phyloP scores from a whole-genome alignment of 257 asterid species.

The Galeopsis tetrahit region DNA sequence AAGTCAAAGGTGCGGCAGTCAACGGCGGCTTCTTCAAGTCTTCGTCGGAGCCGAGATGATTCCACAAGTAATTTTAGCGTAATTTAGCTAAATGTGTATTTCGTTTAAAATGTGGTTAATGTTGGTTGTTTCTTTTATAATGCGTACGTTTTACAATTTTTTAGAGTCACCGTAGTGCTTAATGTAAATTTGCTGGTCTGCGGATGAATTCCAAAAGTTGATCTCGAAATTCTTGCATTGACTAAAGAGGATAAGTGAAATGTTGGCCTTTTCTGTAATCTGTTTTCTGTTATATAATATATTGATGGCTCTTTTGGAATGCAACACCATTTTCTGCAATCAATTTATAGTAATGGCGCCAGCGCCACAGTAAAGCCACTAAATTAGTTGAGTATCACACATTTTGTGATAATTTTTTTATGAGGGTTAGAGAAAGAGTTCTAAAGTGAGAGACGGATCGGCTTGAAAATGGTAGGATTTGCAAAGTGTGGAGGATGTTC shows the following conservation, averaged over 20 bases:
- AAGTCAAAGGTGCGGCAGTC: slow-evolving; percentile 50
- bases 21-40: slow-evolving; percentile 35
- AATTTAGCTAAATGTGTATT: slow-evolving; percentile 1
- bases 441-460: neutral
- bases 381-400: slow-evolving; percentile 16
- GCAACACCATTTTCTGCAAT: slow-evolving; percentile 26
- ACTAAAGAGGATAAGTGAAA: neutral
- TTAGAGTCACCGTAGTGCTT: neutral
- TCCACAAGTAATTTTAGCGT: slow-evolving; percentile 41
- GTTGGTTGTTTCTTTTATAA: slow-evolving; percentile 28
- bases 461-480: slow-evolving; percentile 11
- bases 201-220: slow-evolving; percentile 13
- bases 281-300: neutral
- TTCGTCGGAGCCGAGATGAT: slow-evolving; percentile 59
- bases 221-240: slow-evolving; percentile 17
- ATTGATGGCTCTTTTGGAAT: neutral
- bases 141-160: neutral
- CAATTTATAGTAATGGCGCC: slow-evolving; percentile 7
- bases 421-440: neutral
- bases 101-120: slow-evolving; percentile 22
- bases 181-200: neutral
- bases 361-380: neutral
- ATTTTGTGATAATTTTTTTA: slow-evolving; percentile 1
- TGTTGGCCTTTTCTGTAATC: neutral
- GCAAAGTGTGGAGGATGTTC: neutral